Base-by-base conservation (phyloP, 1,284 basidiomycete genomes). In the Ganoderma boninense region DNA sequence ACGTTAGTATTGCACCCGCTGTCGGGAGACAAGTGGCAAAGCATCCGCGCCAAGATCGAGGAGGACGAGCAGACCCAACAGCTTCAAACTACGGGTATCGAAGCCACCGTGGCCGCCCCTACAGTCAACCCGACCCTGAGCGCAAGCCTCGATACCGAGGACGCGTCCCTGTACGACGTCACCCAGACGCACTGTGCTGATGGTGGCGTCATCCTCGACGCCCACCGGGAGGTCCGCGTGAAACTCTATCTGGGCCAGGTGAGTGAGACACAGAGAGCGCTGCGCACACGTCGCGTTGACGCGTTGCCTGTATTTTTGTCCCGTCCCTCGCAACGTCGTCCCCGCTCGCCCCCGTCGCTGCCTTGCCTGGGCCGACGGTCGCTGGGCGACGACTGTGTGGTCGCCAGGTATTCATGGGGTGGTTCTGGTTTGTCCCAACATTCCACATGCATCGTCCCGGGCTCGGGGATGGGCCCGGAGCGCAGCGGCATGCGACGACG, bases 341-440 rank as follows among this genome's bases (percentile, higher is more conserved):
- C 20, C 46, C n/a, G 20, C 46, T 23, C 2, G 46, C 10, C 46
- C 49, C n/a, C 49, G 43, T 18, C 49, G 23, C 49, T 54, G 13
- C 23, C 13, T 26, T 13, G 23, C 11, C 11, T 26, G 23, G 4
- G 11, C 49, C 23, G 23, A 54, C 13, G 23, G 10, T 26, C 49
- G 49, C 8, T 54, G 23, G 49, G 23, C 49, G 49, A 11, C 14
- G 49, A 54, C 49, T 29, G 49, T 54, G 49, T 35, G 11, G 59
- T 69, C 52, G 60, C 40, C 73, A 93, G 86, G 84, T 94, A 1
- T 90, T 92, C 73, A 88, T 96, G 80, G 90, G 92, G 35, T 96
- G 94, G 94, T 80, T 90, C 66, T 95, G 94, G 95, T 85, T 95
- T 76, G 89, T 96, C 70, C 95, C 95, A 0, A 85, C 90, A 0